These are phyloP conservation scores for Cordyceps fumosorosea DNA, from an alignment of 2,329 filamentous ascomycete species.

Conservation along the genomic window DNA sequence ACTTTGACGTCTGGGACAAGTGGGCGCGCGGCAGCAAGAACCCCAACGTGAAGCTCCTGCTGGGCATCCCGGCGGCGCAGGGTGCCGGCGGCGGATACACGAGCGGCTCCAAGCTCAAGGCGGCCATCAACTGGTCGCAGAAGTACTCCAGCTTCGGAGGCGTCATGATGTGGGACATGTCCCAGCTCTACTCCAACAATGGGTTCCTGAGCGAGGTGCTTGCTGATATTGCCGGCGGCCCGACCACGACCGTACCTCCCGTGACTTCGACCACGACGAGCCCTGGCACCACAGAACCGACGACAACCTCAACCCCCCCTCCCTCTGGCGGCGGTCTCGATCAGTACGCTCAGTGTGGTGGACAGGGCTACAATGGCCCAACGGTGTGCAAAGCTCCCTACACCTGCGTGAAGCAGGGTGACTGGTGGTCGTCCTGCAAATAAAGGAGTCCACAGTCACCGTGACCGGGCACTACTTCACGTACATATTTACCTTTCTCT, in stretches of 20 bases:
- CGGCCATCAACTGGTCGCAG: slow-evolving; percentile 47
- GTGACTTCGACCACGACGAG: neutral
- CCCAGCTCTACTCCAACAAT: slow-evolving; percentile 50
- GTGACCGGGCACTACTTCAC: neutral
- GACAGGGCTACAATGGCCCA: slow-evolving; percentile 18
- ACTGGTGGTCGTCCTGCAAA: slow-evolving; percentile 20
- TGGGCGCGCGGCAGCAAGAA: slow-evolving; percentile 59
- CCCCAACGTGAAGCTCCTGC: slow-evolving; percentile 51
- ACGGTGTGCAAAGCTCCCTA: slow-evolving; percentile 19
- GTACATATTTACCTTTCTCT: neutral
- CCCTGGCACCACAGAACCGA: neutral
- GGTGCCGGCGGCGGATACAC: slow-evolving; percentile 52
- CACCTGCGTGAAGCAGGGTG: slow-evolving; percentile 16
- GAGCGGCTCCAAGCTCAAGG: slow-evolving; percentile 36
- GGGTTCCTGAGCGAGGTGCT: slow-evolving; percentile 47
- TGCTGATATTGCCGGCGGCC: slow-evolving; percentile 23
- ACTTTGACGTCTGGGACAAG: slow-evolving; percentile 57
- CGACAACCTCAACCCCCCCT: neutral
- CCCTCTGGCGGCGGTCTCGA: slow-evolving; percentile 17
- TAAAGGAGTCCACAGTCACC: neutral
- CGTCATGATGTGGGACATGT: slow-evolving; percentile 64
- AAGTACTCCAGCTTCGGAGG: slow-evolving; percentile 56
- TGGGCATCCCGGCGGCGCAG: slow-evolving; percentile 53
- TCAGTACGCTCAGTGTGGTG: slow-evolving; percentile 22
- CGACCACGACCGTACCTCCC: neutral